phyloP scores from a whole-genome alignment of 768 basidiomycete genomes.

The Russula olivacea region DNA sequence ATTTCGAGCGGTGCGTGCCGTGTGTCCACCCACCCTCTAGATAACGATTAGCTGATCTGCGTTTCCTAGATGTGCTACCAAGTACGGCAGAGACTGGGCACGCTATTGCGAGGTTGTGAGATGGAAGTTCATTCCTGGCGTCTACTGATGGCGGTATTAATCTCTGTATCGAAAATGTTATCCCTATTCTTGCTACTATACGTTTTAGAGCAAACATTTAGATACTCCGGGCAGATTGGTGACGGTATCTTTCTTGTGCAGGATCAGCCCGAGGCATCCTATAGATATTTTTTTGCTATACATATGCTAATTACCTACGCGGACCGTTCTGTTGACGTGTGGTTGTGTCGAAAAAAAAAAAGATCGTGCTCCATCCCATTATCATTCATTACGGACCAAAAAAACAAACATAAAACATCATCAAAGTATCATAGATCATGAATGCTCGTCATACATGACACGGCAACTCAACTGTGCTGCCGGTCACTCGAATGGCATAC shows the following conservation, averaged over 20 bases:
- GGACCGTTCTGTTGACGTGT: neutral
- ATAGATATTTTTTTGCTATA: neutral
- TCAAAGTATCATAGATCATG: conserved; percentile 18
- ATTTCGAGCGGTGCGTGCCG: conserved; percentile 75
- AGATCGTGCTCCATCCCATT: neutral
- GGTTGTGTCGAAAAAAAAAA: neutral
- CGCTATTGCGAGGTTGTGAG: conserved; percentile 81
- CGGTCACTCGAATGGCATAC: conserved; percentile 79
- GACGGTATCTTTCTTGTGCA: neutral
- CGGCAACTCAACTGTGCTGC: conserved; percentile 21
- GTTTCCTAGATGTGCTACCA: conserved; percentile 53
- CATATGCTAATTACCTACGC: no score
- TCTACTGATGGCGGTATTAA: conserved; percentile 51
- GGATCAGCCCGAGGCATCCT: neutral
- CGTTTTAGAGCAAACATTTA: neutral
- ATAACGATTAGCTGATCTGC: conserved; percentile 9
- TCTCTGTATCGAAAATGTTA: neutral
- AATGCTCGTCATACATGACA: neutral
- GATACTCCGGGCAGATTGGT: neutral
- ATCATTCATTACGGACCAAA: neutral
- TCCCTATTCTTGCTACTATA: neutral
- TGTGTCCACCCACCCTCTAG: neutral
- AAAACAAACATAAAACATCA: conserved; percentile 6
- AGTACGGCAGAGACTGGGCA: conserved; percentile 96
- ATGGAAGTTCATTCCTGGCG: conserved; percentile 82